Base-by-base conservation (phyloP, 495 filamentous ascomycete species). In the Arthonia radiata region DNA sequence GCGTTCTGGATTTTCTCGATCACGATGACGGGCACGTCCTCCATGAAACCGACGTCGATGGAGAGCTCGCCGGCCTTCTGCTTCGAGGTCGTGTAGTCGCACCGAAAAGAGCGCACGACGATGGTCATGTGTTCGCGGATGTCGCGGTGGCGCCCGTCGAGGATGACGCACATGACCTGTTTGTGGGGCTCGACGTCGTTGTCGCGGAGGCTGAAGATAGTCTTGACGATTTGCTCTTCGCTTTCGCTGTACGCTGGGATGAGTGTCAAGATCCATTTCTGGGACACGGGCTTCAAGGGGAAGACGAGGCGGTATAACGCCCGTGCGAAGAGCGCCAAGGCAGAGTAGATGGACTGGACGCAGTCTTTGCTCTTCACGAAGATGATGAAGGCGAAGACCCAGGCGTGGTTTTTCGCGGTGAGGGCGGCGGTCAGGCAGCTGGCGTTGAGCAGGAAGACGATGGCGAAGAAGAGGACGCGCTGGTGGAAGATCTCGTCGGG, bases 191-290 rank as follows among this genome's bases (percentile, higher is more conserved):
- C 19, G 7, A 22, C 19, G 11, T 11, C 19, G 19, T 22, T 22
- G 19, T 22, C 19, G 6, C 19, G 19, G 11, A 22, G 19, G 7
- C 7, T 7, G 19, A 22, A 22, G 11, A 22, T 11, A 7, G 19
- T 22, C 19, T 22, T 22, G 19, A 22, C 19, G 19, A 22, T 22
- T 22, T 22, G 19, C 11, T 22, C 19, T 22, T 22, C 19, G 6
- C 7, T 22, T 11, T 22, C 19, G 7, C 7, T 7, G 19, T 22
- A 22, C 11, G 19, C 19, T 22, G 19, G 19, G 11, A 22, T 22
- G 7, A 22, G 11, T 22, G 19, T 22, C 7, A 22, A 11, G 11
- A 22, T 22, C 19, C 19, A 22, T 11, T 22, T 22, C 19, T 6
- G 11, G 7, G 19, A 11, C 11, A 22, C 19, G 6, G 19, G 19